Conservation (phyloP, 202 grass and related monocot genomes). For the Hordeum pubiflorum region DNA sequence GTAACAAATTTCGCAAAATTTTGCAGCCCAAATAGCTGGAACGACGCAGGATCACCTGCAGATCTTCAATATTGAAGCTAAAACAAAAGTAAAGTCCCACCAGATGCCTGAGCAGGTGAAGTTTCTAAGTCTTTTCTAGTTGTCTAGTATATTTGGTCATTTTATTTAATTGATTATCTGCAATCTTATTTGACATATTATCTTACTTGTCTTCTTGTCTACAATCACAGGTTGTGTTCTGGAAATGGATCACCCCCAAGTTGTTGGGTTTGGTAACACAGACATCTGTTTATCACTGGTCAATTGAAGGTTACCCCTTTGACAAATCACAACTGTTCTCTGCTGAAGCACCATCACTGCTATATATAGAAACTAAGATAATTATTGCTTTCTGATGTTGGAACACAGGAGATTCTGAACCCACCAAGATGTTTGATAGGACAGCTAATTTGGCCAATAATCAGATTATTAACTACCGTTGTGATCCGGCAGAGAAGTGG, state of each 20-base stretch:
- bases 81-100: conserved; percentile 89
- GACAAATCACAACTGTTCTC: not conserved
- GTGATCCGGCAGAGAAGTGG: conserved; percentile 81
- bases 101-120: conserved; percentile 94
- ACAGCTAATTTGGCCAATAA: conserved; percentile 87
- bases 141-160: not conserved
- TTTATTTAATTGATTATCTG: not conserved
- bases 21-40: conserved; percentile 83
- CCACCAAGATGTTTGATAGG: conserved; percentile 86
- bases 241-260: conserved; percentile 97
- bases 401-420: conserved; percentile 68
- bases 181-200: not conserved
- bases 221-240: conserved; percentile 70
- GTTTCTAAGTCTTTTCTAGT: not conserved
- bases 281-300: conserved; percentile 91
- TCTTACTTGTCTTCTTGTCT: not conserved
- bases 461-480: conserved; percentile 95
- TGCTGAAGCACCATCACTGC: not conserved
- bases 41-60: conserved; percentile 93
- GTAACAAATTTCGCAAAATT: conserved; percentile 2
- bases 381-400: conserved; percentile 3
- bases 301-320: conserved; percentile 63
- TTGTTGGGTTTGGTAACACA: conserved; percentile 90
- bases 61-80: conserved; percentile 88
- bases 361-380: conserved; percentile 1